Conservation (phyloP, 1,284 basidiomycete genomes). For the Rhizoctonia solani region DNA sequence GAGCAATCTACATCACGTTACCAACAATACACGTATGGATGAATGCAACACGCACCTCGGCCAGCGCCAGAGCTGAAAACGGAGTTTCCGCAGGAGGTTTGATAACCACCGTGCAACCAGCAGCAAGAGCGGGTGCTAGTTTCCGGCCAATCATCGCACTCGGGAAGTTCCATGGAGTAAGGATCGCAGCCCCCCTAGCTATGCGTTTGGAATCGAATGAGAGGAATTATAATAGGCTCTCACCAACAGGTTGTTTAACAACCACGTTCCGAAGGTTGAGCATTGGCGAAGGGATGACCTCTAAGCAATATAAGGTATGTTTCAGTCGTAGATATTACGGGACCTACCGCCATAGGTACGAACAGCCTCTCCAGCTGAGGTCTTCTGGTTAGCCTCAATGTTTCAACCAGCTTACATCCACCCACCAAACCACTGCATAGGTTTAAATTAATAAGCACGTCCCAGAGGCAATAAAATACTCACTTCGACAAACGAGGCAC, state of each 20-base stretch:
- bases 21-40: not conserved
- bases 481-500: conserved; percentile 84
- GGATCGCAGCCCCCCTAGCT: conserved; percentile 57
- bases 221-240: conserved; percentile 43
- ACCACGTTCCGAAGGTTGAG: conserved; percentile 80
- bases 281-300: conserved; percentile 81
- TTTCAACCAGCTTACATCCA: not conserved
- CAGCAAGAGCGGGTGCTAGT: conserved; percentile 85
- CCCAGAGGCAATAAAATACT: conserved; percentile 39
- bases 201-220: conserved; percentile 43
- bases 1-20: conserved; percentile 62
- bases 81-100: conserved; percentile 97
- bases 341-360: conserved; percentile 75
- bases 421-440: conserved; percentile 68
- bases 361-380: conserved; percentile 82
- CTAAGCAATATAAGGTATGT: conserved; percentile 50
- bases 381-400: not conserved
- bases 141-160: conserved; percentile 88
- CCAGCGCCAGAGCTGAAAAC: conserved; percentile 87
- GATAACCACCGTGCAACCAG: conserved; percentile 94
- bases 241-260: conserved; percentile 94
- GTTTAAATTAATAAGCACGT: not conserved
- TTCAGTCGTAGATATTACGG: conserved; percentile 38
- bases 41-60: conserved; percentile 57
- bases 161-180: conserved; percentile 92